phyloP scores from a whole-genome alignment of 2,329 filamentous ascomycete genomes.

The Pyricularia sp. region DNA sequence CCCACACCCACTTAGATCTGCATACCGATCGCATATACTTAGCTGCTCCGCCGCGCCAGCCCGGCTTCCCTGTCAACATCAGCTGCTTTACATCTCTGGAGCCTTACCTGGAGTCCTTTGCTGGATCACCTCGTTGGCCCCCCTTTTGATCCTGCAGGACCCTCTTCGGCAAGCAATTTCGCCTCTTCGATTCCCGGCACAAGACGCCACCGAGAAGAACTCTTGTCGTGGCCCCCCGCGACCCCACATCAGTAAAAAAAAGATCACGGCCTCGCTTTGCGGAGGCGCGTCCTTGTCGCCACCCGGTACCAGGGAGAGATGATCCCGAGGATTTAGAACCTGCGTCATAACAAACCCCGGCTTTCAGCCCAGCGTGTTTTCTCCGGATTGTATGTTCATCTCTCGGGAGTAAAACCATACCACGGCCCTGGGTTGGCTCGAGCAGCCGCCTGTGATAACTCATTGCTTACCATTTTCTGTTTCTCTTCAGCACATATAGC shows the following conservation, averaged over 20 bases:
- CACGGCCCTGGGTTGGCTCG: not conserved
- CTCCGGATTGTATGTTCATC: constrained; percentile 6
- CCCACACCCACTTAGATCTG: not conserved
- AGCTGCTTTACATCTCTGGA: not conserved
- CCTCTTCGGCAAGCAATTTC: not conserved
- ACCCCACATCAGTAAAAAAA: not conserved
- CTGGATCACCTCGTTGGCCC: not conserved
- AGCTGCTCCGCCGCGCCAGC: not conserved
- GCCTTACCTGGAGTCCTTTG: not conserved
- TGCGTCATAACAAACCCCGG: not conserved
- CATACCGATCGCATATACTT: not conserved
- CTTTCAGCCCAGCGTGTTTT: not conserved
- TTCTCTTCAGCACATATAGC: not conserved
- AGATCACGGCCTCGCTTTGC: constrained; percentile 1
- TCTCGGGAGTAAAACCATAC: constrained; percentile 7
- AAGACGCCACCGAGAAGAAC: not conserved
- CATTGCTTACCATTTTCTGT: not conserved
- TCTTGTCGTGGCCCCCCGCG: not conserved
- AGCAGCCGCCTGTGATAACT: not conserved
- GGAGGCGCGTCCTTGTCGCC: not conserved
- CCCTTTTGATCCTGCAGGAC: not conserved
- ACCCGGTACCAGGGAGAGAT: constrained; percentile 4
- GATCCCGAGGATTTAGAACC: constrained; percentile 3
- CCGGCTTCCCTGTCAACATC: not conserved
- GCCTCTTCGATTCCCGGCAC: not conserved